Conservation (phyloP, 1,284 basidiomycete species). For the Cryptococcus sp. region DNA sequence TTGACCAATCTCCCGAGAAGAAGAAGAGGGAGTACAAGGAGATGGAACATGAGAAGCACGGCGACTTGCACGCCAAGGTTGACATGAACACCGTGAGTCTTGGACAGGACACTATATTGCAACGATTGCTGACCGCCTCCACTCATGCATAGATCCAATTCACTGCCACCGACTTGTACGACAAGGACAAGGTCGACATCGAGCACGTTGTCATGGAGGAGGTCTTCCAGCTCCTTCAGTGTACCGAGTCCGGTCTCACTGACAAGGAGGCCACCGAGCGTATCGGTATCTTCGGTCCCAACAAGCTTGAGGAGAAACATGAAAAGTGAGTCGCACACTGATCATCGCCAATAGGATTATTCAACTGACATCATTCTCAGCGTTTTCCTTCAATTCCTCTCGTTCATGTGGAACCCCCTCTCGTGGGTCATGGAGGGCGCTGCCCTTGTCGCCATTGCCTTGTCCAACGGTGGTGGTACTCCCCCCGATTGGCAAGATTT, state of each 20-base stretch:
- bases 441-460: conserved; percentile 90
- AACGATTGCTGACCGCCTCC: conserved; percentile 6
- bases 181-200: conserved; percentile 98
- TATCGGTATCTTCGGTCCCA: conserved; percentile 92
- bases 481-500: conserved; percentile 98
- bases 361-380: conserved; percentile 30
- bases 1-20: conserved; percentile 55
- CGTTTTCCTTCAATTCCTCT: conserved; percentile 70
- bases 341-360: background rate
- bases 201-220: conserved; percentile 96
- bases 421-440: conserved; percentile 99
- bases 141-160: conserved; percentile 42
- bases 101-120: background rate
- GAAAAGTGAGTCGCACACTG: conserved; percentile 60
- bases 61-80: conserved; percentile 67
- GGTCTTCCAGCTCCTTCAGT: conserved; percentile 94
- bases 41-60: conserved; percentile 68
- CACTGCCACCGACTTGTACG: conserved; percentile 69
- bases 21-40: conserved; percentile 91
- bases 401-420: conserved; percentile 98
- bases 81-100: conserved; percentile 73
- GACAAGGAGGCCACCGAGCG: conserved; percentile 76
- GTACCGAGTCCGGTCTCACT: conserved; percentile 72
- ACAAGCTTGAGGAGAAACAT: conserved; percentile 89
- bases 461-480: conserved; percentile 82